Conservation (phyloP, 805 yeast genomes). For the Candida coquimbonensis region DNA sequence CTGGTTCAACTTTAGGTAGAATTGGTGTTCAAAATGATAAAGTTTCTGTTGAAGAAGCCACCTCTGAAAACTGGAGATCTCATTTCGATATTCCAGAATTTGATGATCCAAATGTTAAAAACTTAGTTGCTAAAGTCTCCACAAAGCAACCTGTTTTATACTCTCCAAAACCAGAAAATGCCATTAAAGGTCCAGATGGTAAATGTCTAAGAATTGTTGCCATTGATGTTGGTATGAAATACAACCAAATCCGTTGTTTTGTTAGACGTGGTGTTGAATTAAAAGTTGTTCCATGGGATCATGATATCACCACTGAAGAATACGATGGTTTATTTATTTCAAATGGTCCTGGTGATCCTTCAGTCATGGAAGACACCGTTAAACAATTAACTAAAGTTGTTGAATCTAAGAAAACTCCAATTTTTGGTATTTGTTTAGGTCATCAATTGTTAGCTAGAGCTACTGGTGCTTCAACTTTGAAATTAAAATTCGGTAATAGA, state of each 20-base stretch:
- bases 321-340: slow-evolving; percentile 95
- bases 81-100: slow-evolving; percentile 75
- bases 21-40: slow-evolving; percentile 52
- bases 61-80: slow-evolving; percentile 47
- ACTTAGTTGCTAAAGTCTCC: slow-evolving; percentile 89
- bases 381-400: slow-evolving; percentile 51
- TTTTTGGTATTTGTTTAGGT: slow-evolving; percentile 97
- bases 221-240: slow-evolving; percentile 96
- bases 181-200: slow-evolving; percentile 63
- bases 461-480: slow-evolving; percentile 85
- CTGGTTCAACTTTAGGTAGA: slow-evolving; percentile 92
- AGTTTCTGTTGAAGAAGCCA: slow-evolving; percentile 25
- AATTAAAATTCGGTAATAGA: slow-evolving; percentile 96
- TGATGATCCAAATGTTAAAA: slow-evolving; percentile 87
- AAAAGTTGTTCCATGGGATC: slow-evolving; percentile 92
- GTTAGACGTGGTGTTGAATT: slow-evolving; percentile 94
- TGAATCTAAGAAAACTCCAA: slow-evolving; percentile 68
- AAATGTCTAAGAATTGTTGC: slow-evolving; percentile 78
- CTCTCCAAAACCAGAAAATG: slow-evolving; percentile 52
- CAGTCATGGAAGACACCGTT: slow-evolving; percentile 67
- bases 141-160: slow-evolving; percentile 68
- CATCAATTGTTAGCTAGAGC: slow-evolving; percentile 96
- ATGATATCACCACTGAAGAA: slow-evolving; percentile 71
- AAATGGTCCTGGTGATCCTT: slow-evolving; percentile 99
- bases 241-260: slow-evolving; percentile 95